Conservation (phyloP, 1,284 basidiomycete genomes). For the Trichosporon sp. region DNA sequence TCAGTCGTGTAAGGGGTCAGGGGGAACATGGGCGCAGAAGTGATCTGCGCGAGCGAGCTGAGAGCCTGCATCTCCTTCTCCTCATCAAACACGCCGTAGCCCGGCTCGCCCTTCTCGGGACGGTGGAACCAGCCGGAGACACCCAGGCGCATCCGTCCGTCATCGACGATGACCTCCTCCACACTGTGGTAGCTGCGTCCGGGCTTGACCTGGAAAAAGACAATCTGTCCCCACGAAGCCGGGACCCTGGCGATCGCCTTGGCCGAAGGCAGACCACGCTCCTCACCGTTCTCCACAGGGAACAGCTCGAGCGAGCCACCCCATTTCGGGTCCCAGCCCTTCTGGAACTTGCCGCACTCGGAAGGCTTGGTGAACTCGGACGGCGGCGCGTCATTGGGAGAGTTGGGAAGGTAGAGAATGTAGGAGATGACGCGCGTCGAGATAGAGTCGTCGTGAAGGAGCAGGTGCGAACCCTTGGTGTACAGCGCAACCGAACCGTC, state of each 20-base stretch:
- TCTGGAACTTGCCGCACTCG: constrained; percentile 50
- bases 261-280: constrained; percentile 51
- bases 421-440: constrained; percentile 92
- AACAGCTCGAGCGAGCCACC: constrained; percentile 97
- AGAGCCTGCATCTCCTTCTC: constrained; percentile 71
- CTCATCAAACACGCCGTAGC: constrained; percentile 67
- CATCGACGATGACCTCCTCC: constrained; percentile 88
- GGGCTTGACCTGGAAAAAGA: constrained; percentile 82
- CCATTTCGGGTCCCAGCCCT: constrained; percentile 75
- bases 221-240: constrained; percentile 89
- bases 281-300: constrained; percentile 61
- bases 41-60: constrained; percentile 58
- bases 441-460: constrained; percentile 98
- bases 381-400: constrained; percentile 62
- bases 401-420: constrained; percentile 95
- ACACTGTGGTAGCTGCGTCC: constrained; percentile 94
- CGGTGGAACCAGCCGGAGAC: constrained; percentile 98
- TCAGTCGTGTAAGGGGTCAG: constrained; percentile 49
- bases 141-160: constrained; percentile 74
- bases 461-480: constrained; percentile 81
- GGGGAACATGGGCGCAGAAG: constrained; percentile 62
- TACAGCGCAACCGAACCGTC: constrained; percentile 97
- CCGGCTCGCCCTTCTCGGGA: constrained; percentile 86
- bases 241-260: constrained; percentile 50
- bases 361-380: constrained; percentile 38